Conservation (phyloP, 768 basidiomycete species). For the Hypsizygus marmoreus region DNA sequence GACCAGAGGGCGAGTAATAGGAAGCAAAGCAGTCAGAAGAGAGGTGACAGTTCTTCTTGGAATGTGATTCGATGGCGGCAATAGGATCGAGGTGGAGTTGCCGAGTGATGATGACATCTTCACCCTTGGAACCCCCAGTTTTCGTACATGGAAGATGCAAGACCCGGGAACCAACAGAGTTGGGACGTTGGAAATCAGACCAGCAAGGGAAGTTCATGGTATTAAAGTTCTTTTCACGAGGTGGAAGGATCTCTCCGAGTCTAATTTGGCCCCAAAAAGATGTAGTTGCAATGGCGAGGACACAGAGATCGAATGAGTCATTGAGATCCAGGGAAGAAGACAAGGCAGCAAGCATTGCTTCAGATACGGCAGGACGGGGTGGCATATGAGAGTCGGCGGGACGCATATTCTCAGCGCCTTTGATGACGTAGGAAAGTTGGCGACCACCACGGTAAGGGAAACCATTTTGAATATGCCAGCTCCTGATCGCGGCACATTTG, state of each 20-base stretch:
- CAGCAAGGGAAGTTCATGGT: background rate
- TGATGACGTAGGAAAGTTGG: conserved; percentile 22
- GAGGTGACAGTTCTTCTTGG: background rate
- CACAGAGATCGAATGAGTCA: conserved; percentile 21
- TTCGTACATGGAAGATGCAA: background rate
- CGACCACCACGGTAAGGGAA: conserved; percentile 20
- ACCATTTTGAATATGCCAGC: conserved; percentile 34
- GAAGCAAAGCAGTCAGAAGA: background rate
- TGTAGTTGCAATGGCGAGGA: conserved; percentile 21
- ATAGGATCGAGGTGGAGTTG: background rate
- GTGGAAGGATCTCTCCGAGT: conserved; percentile 31
- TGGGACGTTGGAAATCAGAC: background rate
- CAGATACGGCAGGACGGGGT: conserved; percentile 21
- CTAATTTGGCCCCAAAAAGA: conserved; percentile 36
- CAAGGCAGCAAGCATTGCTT: conserved; percentile 13
- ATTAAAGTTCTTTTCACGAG: background rate
- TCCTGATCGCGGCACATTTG: conserved; percentile 27
- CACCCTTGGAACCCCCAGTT: background rate
- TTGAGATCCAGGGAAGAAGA: conserved; percentile 8
- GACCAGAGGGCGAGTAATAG: background rate
- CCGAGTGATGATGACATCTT: background rate
- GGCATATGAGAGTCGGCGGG: conserved; percentile 18
- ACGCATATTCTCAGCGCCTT: conserved; percentile 23
- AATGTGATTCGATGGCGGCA: background rate
- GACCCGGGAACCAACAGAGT: background rate